A percentile compares a stretch with the other conserved stretches of the same genome.
Evolutionary conservation across 352 stramenopile species (phyloP).

Genomic region (Phytophthora sansomeana): DNA sequence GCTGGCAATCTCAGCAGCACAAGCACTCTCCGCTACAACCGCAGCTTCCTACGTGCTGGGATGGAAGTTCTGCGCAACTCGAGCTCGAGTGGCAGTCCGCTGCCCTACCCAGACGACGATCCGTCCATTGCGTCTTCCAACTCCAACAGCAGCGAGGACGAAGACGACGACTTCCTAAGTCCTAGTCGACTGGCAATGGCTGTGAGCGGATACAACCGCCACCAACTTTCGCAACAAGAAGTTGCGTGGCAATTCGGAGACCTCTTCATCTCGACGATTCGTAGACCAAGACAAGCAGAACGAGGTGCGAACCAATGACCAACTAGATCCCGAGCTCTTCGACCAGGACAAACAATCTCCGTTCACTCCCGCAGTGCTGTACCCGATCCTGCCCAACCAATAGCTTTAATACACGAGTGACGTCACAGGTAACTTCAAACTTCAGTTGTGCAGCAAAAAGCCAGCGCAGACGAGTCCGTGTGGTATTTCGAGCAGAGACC

Average conservation of each 20-base stretch:
- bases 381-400: constrained; percentile 59
- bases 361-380: constrained; percentile 67
- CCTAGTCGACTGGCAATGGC: constrained; percentile 28
- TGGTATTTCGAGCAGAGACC: constrained; percentile 20
- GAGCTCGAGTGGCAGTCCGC: constrained; percentile 18
- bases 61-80: constrained; percentile 65
- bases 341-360: constrained; percentile 36
- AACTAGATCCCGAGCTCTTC: constrained; percentile 29
- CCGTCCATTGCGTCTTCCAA: constrained; percentile 15
- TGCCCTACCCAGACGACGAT: constrained; percentile 20
- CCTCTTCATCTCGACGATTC: constrained; percentile 4
- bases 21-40: constrained; percentile 45
- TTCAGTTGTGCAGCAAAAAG: constrained; percentile 30
- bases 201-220: constrained; percentile 33
- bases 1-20: constrained; percentile 8
- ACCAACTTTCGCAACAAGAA: constrained; percentile 21
- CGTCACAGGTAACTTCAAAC: constrained; percentile 16
- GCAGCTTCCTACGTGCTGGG: constrained; percentile 62
- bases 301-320: constrained; percentile 26
- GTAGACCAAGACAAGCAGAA: constrained; percentile 44
- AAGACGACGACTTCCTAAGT: constrained; percentile 14
- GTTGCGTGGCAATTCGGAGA: constrained; percentile 5
- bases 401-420: constrained; percentile 17
- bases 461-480: constrained; percentile 19
- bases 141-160: constrained; percentile 22